Evolutionary conservation across 2,329 filamentous ascomycete genomes (phyloP).

Genomic region (Monilinia polystroma): DNA sequence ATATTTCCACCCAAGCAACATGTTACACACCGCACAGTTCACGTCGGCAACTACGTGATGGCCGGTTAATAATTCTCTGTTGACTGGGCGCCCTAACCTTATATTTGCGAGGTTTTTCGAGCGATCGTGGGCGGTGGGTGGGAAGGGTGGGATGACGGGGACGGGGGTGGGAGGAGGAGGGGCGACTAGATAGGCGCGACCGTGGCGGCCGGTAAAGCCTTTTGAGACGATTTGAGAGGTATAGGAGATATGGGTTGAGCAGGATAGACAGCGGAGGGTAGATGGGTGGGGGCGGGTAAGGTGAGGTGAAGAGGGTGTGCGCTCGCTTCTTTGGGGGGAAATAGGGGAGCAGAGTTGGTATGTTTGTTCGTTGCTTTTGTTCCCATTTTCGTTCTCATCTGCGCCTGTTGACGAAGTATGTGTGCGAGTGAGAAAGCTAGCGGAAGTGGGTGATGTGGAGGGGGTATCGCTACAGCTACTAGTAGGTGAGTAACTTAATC

Average conservation of each 20-base stretch:
- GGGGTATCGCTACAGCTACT: slow-evolving; percentile 39
- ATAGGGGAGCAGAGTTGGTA: neutral
- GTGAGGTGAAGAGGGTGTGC: slow-evolving; percentile 4
- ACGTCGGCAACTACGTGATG: slow-evolving; percentile 65
- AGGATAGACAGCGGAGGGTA: slow-evolving; percentile 58
- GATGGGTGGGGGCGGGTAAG: slow-evolving; percentile 51
- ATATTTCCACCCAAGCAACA: slow-evolving; percentile 67
- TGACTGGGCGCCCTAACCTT: slow-evolving; percentile 53
- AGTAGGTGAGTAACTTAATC: slow-evolving; percentile 41
- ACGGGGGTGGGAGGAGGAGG: slow-evolving; percentile 32
- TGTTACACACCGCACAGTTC: slow-evolving; percentile 54
- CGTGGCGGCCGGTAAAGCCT: slow-evolving; percentile 65
- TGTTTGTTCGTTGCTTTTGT: neutral
- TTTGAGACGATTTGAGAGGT: slow-evolving; percentile 62
- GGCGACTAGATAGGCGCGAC: slow-evolving; percentile 61
- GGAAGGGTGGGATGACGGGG: slow-evolving; percentile 17
- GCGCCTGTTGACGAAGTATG: neutral
- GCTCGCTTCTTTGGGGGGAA: neutral
- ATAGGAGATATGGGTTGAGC: slow-evolving; percentile 61
- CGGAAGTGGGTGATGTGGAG: slow-evolving; percentile 10
- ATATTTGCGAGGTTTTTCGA: slow-evolving; percentile 53
- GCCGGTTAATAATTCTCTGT: slow-evolving; percentile 60
- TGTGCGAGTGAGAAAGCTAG: slow-evolving; percentile 8
- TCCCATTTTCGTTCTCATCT: neutral
- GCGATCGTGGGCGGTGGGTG: slow-evolving; percentile 23